Percentiles rank a stretch among this genome's conserved stretches.
These are phyloP conservation scores for Scortechinia acanthostroma DNA, from an alignment of 2,329 filamentous ascomycete species.

Conservation along the genomic window DNA sequence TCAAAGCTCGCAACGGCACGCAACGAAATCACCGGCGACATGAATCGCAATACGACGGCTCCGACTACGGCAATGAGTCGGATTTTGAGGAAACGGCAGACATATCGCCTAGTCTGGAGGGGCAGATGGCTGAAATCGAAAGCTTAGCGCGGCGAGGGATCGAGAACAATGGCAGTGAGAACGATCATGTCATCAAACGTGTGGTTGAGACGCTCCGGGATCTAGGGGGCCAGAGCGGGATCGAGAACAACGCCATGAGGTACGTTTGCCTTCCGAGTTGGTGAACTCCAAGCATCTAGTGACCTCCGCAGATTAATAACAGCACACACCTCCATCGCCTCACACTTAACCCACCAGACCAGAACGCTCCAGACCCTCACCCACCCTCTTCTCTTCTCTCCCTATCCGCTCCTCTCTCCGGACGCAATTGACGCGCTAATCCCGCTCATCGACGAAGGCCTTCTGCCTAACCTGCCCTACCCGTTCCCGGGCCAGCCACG, in stretches of 20 bases:
- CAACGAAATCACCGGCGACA: conserved; percentile 25
- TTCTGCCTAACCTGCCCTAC: conserved; percentile 38
- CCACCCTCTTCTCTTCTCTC: conserved; percentile 47
- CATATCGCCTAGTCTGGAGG: conserved; percentile 43
- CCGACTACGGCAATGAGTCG: conserved; percentile 46
- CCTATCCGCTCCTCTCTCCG: conserved; percentile 39
- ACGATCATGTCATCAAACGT: conserved; percentile 40
- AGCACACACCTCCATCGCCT: conserved; percentile 46
- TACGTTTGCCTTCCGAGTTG: conserved; percentile 15
- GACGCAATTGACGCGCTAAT: conserved; percentile 47
- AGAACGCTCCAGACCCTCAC: conserved; percentile 48
- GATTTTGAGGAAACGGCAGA: conserved; percentile 41
- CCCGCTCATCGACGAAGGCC: conserved; percentile 42
- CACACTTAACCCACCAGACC: conserved; percentile 52
- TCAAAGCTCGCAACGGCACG: conserved; percentile 18
- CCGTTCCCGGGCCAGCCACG: conserved; percentile 6
- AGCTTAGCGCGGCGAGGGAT: conserved; percentile 40
- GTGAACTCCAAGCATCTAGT: neutral
- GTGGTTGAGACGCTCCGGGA: conserved; percentile 40
- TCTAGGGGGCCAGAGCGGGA: conserved; percentile 41
- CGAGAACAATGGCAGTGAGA: conserved; percentile 38
- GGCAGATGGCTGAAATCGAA: conserved; percentile 44
- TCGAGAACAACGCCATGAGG: conserved; percentile 47
- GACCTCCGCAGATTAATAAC: conserved; percentile 39
- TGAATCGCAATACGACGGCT: conserved; percentile 43